A percentile compares a stretch with the other conserved stretches of the same genome.
Conservation (phyloP, 768 basidiomycete species). For the Strobilomyces echinocephalus region DNA sequence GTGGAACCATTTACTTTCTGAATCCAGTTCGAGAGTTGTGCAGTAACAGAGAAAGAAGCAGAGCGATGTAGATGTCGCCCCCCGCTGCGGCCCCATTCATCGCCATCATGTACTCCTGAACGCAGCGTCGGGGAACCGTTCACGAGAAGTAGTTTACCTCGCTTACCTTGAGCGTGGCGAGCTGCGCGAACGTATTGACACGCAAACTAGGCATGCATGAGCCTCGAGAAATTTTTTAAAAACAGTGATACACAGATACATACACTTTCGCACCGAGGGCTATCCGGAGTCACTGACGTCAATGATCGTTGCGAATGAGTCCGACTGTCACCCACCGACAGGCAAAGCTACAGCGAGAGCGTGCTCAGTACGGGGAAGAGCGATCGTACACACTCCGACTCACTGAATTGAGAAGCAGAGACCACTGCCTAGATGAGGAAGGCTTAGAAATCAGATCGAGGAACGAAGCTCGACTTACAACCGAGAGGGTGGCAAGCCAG, state of each 20-base stretch:
- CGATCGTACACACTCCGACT: neutral
- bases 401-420: slow-evolving; percentile 38
- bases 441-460: neutral
- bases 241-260: no score
- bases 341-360: slow-evolving; percentile 21
- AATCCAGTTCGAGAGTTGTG: slow-evolving; percentile 49
- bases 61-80: slow-evolving; percentile 42
- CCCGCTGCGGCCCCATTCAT: slow-evolving; percentile 46
- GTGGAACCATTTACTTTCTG: slow-evolving; percentile 29
- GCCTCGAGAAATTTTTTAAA: neutral
- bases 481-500: slow-evolving; percentile 32
- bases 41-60: slow-evolving; percentile 42
- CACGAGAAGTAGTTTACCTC: neutral
- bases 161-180: slow-evolving; percentile 37
- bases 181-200: slow-evolving; percentile 37
- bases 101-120: slow-evolving; percentile 40
- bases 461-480: slow-evolving; percentile 15
- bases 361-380: slow-evolving; percentile 1
- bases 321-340: slow-evolving; percentile 26
- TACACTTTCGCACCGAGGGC: slow-evolving; percentile 36
- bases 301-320: neutral
- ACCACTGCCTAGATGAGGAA: slow-evolving; percentile 16
- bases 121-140: neutral
- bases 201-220: slow-evolving; percentile 22
- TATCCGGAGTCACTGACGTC: slow-evolving; percentile 12